Percentiles rank a stretch among this genome's conserved stretches.
Conservation (phyloP, 2,329 filamentous ascomycete genomes). For the Colletotrichum sp. region DNA sequence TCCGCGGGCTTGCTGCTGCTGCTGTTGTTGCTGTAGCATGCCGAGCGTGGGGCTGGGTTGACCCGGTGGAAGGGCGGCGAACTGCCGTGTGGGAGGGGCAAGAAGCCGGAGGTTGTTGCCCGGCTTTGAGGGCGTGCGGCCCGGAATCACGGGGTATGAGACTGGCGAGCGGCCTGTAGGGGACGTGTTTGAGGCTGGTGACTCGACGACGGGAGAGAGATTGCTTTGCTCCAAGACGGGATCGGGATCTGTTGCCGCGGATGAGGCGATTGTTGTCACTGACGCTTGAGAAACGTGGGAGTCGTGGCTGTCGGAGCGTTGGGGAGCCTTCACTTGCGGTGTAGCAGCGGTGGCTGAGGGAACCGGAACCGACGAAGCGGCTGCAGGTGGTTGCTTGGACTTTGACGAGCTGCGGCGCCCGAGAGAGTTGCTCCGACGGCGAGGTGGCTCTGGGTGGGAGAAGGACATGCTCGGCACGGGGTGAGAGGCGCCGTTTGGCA, state of each 20-base stretch:
- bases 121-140: slow-evolving; percentile 15
- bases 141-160: slow-evolving; percentile 33
- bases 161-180: slow-evolving; percentile 35
- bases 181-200: slow-evolving; percentile 35
- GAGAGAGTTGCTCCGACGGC: slow-evolving; percentile 20
- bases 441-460: slow-evolving; percentile 21
- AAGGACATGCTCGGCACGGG: slow-evolving; percentile 26
- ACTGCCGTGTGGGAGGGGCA: slow-evolving; percentile 36
- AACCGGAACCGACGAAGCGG: slow-evolving; percentile 8
- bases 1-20: slow-evolving; percentile 14
- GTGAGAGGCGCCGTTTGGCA: slow-evolving; percentile 20
- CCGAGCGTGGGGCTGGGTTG: slow-evolving; percentile 50
- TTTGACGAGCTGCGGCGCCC: slow-evolving; percentile 8
- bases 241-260: slow-evolving; percentile 20
- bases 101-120: slow-evolving; percentile 29
- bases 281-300: slow-evolving; percentile 31
- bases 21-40: slow-evolving; percentile 24
- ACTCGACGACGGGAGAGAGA: slow-evolving; percentile 56
- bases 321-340: not conserved
- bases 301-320: slow-evolving; percentile 19
- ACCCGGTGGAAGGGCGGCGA: slow-evolving; percentile 38
- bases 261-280: slow-evolving; percentile 43
- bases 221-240: slow-evolving; percentile 30
- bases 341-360: not conserved
- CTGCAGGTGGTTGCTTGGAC: slow-evolving; percentile 8